phyloP scores from a whole-genome alignment of 73 alveolate genomes.

The Paramecium pentaurelia region DNA sequence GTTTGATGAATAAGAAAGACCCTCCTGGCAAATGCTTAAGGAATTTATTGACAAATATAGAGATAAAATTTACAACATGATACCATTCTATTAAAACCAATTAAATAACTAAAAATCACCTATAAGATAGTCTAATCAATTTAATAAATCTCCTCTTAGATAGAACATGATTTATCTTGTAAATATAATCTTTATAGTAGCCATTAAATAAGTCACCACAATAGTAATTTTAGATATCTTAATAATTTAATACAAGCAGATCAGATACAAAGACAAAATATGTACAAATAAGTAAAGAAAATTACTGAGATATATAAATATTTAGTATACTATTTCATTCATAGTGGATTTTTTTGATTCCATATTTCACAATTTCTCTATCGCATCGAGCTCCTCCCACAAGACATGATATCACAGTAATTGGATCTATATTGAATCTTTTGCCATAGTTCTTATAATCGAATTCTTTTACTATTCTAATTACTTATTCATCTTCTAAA shows the following conservation, averaged over 20 bases:
- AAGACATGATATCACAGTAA: conserved; percentile 13
- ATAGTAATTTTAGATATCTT: not conserved
- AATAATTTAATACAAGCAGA: not conserved
- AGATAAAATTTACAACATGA: not conserved
- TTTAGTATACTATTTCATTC: not conserved
- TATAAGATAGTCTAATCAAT: not conserved
- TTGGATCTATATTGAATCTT: conserved; percentile 37
- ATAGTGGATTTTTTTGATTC: not conserved
- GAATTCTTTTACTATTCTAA: conserved; percentile 16
- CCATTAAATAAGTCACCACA: not conserved
- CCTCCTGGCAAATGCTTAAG: not conserved
- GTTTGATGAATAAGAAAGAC: not conserved
- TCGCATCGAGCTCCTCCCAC: conserved; percentile 33
- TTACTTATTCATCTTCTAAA: conserved; percentile 4
- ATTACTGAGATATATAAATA: not conserved
- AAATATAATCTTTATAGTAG: not conserved
- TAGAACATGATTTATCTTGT: not conserved
- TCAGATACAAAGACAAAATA: not conserved
- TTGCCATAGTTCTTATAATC: conserved; percentile 12
- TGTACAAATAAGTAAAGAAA: not conserved
- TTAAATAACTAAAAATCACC: not conserved
- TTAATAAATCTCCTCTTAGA: not conserved
- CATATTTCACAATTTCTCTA: conserved; percentile 43
- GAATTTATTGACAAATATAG: not conserved
- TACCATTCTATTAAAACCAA: not conserved